Evolutionary conservation across 768 basidiomycete genomes (phyloP).

Genomic region (Calocybe cyanea): DNA sequence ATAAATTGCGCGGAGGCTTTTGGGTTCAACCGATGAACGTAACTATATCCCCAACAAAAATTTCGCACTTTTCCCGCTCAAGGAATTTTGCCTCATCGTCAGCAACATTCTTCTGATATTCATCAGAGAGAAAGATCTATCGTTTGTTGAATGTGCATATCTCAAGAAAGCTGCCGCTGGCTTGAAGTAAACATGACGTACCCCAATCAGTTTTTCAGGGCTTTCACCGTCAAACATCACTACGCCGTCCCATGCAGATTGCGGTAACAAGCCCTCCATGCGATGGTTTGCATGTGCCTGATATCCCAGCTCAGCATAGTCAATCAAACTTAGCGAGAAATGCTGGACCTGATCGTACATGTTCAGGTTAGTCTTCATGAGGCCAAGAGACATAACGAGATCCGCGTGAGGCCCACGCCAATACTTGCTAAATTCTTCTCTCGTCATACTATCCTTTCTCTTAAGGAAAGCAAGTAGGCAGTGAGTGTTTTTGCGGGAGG

Average conservation of each 20-base stretch:
- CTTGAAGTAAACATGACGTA: slow-evolving; percentile 3
- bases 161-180: background rate
- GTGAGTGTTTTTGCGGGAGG: slow-evolving; percentile 24
- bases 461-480: slow-evolving; percentile 25
- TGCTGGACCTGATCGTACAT: slow-evolving; percentile 32
- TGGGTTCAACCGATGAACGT: background rate
- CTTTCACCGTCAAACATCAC: slow-evolving; percentile 29
- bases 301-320: too few relatives aligned
- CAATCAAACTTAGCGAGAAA: background rate
- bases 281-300: slow-evolving; percentile 21
- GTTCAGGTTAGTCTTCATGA: slow-evolving; percentile 28
- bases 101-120: background rate
- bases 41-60: slow-evolving; percentile 10
- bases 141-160: background rate
- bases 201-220: slow-evolving; percentile 27
- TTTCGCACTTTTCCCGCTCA: slow-evolving; percentile 10
- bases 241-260: slow-evolving; percentile 25
- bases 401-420: slow-evolving; percentile 26
- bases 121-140: slow-evolving; percentile 13
- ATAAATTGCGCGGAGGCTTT: too few relatives aligned
- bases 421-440: slow-evolving; percentile 27
- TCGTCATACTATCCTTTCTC: slow-evolving; percentile 21
- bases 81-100: slow-evolving; percentile 20
- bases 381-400: slow-evolving; percentile 25
- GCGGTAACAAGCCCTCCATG: slow-evolving; percentile 14